Conservation (phyloP, 768 basidiomycete genomes). For the Rhodotorula graminis region DNA sequence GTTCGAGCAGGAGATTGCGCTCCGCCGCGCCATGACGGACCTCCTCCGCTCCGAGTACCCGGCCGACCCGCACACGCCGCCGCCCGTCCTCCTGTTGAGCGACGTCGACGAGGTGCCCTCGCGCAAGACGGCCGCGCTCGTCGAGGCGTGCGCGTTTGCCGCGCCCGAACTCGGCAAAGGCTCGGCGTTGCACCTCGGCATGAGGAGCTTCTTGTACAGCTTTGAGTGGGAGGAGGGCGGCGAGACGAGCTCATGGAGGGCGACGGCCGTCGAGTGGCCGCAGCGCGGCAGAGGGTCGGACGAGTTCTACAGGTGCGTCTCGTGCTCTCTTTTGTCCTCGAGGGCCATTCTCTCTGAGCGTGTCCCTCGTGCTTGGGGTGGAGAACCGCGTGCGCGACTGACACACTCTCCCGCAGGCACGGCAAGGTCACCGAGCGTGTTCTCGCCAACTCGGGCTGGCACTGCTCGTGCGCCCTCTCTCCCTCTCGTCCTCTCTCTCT, state of each 20-base stretch:
- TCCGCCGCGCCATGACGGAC: constrained; percentile 54
- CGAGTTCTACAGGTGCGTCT: constrained; percentile 49
- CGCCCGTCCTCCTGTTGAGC: constrained; percentile 57
- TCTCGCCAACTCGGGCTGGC: constrained; percentile 64
- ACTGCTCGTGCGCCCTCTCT: constrained; percentile 49
- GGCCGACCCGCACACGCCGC: constrained; percentile 40
- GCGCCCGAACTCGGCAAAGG: constrained; percentile 43
- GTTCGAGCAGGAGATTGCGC: constrained; percentile 55
- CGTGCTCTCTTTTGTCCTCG: too few species aligned
- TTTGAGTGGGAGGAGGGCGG: constrained; percentile 58
- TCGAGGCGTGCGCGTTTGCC: constrained; percentile 56
- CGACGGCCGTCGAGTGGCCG: constrained; percentile 58
- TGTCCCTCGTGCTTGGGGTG: too few species aligned
- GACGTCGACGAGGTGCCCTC: constrained; percentile 64
- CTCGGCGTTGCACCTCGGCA: constrained; percentile 55
- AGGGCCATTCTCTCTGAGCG: too few species aligned
- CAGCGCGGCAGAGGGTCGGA: constrained; percentile 53
- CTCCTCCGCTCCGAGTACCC: constrained; percentile 51
- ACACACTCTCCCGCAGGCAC: constrained; percentile 9
- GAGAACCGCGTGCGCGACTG: too few species aligned
- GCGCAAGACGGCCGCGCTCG: constrained; percentile 54
- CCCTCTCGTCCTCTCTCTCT: background rate
- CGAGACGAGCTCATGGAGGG: constrained; percentile 51
- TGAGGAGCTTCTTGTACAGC: constrained; percentile 61
- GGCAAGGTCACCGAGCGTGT: constrained; percentile 43